These are phyloP conservation scores for Scytalidium lignicola DNA, from an alignment of 2,329 filamentous ascomycete genomes.

Conservation along the genomic window DNA sequence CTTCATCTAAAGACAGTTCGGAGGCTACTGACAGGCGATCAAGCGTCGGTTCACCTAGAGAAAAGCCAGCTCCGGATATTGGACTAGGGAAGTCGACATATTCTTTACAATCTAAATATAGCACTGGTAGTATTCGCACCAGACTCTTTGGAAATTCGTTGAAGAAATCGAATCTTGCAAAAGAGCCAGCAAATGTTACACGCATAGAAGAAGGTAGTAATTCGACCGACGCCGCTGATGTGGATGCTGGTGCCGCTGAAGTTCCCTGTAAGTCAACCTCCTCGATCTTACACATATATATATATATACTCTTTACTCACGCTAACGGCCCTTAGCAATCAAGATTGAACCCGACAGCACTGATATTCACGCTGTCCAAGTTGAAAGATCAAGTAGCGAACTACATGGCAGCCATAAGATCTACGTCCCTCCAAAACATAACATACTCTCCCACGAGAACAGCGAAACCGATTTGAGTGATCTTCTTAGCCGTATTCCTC, in stretches of 20 bases:
- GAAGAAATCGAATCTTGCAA: neutral
- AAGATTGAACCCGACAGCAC: neutral
- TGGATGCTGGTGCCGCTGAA: neutral
- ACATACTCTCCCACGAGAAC: neutral
- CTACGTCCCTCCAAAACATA: neutral
- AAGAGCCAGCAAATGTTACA: neutral
- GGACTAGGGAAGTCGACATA: neutral
- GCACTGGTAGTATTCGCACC: neutral
- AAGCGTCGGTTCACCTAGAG: neutral
- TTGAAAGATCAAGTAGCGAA: neutral
- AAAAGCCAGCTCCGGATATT: neutral
- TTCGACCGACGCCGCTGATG: neutral
- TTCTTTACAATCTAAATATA: neutral
- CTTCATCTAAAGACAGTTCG: neutral
- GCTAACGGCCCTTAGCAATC: neutral
- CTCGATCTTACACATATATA: too few relatives aligned
- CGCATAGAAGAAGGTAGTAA: neutral
- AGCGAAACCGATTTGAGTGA: neutral
- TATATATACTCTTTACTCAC: neutral
- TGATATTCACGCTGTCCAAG: neutral
- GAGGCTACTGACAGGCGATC: neutral
- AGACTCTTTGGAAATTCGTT: neutral
- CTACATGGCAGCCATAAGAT: neutral
- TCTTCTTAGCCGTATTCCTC: neutral
- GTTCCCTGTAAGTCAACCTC: neutral